A percentile compares a stretch with the other conserved stretches of the same genome.
Evolutionary conservation across 1,284 basidiomycete genomes (phyloP).

Genomic region (Tilletia caries): DNA sequence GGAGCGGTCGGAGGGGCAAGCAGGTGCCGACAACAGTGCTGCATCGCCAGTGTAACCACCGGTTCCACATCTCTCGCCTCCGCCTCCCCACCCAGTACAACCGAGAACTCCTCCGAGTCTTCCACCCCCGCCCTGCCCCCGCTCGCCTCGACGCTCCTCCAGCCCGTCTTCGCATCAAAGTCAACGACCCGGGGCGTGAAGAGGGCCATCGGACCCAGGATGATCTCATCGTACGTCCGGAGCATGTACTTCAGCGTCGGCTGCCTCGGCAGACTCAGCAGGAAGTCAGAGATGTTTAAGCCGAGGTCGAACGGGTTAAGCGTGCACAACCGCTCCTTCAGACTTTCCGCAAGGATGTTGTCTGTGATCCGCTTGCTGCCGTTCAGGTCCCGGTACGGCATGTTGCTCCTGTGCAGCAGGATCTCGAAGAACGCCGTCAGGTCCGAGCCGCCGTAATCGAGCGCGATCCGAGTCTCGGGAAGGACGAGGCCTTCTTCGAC

Average conservation of each 20-base stretch:
- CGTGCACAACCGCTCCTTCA: slow-evolving; percentile 48
- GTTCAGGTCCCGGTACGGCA: slow-evolving; percentile 82
- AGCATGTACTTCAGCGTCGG: slow-evolving; percentile 82
- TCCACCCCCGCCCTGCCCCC: slow-evolving; percentile 25
- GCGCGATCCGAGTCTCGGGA: slow-evolving; percentile 77
- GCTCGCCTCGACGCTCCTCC: slow-evolving; percentile 19
- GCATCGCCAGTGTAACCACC: slow-evolving; percentile 44
- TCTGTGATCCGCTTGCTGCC: slow-evolving; percentile 36
- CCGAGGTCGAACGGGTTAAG: slow-evolving; percentile 49
- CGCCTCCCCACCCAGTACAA: neutral
- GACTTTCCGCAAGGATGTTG: slow-evolving; percentile 36
- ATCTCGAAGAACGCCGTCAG: slow-evolving; percentile 83
- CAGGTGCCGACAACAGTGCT: slow-evolving; percentile 28
- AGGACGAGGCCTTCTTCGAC: slow-evolving; percentile 91
- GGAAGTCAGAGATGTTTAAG: slow-evolving; percentile 68
- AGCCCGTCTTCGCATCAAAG: slow-evolving; percentile 68
- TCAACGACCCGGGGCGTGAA: slow-evolving; percentile 90
- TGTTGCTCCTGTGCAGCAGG: slow-evolving; percentile 73
- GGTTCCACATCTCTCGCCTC: neutral
- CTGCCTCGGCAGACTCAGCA: slow-evolving; percentile 65
- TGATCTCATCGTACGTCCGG: slow-evolving; percentile 90
- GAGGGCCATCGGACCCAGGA: slow-evolving; percentile 84
- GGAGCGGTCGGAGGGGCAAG: slow-evolving; percentile 32
- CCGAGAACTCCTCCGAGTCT: slow-evolving; percentile 32
- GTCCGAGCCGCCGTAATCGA: slow-evolving; percentile 88